Evolutionary conservation across 2,329 filamentous ascomycete genomes (phyloP).

Genomic region (Pseudogymnoascus pannorum): DNA sequence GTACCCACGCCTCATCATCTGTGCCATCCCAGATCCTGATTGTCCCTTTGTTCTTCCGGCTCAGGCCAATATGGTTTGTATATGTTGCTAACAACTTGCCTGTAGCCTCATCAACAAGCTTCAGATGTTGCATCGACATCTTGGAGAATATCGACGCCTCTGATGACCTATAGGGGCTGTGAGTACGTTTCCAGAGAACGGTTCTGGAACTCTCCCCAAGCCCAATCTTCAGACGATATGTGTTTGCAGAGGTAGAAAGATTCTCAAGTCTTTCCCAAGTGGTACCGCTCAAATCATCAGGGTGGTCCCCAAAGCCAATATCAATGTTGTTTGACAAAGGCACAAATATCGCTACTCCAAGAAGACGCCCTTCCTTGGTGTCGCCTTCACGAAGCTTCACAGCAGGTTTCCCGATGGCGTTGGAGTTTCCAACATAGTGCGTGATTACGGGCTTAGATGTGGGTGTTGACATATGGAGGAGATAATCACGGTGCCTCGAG

Average conservation of each 20-base stretch:
- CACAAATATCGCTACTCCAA: background rate
- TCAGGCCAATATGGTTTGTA: background rate
- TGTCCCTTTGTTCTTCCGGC: background rate
- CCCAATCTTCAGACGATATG: background rate
- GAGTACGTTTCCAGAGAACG: background rate
- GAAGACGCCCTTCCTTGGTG: background rate
- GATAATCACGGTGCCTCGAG: background rate
- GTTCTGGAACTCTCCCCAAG: background rate
- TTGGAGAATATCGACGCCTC: slow-evolving; percentile 5
- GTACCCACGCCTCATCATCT: background rate
- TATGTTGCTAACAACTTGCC: background rate
- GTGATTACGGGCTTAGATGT: background rate
- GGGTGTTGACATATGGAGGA: background rate
- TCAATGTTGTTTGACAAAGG: background rate
- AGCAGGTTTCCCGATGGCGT: background rate
- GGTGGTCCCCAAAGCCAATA: background rate
- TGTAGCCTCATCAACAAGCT: background rate
- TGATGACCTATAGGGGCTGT: background rate
- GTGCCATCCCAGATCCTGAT: background rate
- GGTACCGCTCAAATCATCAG: background rate
- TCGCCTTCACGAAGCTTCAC: background rate
- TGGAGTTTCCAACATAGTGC: background rate
- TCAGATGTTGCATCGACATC: background rate
- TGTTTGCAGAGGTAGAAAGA: background rate
- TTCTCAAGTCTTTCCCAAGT: background rate